A percentile compares a stretch with the other conserved stretches of the same genome.
Evolutionary conservation across 305 asterid genomes (phyloP).

Genomic region (Petunia hybrid): DNA sequence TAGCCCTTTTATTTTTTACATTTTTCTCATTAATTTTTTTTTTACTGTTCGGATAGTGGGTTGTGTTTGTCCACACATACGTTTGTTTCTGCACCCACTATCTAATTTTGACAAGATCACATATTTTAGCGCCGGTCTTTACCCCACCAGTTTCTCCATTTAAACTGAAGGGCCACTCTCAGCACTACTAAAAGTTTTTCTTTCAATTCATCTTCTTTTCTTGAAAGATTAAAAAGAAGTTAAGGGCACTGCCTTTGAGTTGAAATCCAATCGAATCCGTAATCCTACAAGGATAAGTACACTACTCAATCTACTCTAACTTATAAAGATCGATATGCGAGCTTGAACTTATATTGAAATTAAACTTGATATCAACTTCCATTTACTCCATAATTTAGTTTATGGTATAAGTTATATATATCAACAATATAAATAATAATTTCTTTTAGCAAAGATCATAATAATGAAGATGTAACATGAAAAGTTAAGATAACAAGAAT

Average conservation of each 20-base stretch:
- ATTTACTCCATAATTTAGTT: no score
- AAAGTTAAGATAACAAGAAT: no score
- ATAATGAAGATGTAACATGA: no score
- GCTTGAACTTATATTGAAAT: no score
- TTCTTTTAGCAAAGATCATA: no score
- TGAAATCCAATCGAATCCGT: neutral
- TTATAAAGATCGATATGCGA: no score
- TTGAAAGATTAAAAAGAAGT: neutral
- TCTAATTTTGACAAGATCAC: conserved; percentile 20
- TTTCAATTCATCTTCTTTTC: neutral
- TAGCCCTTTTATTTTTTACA: neutral
- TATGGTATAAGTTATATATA: no score
- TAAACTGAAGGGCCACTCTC: conserved; percentile 21
- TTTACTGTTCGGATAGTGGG: conserved; percentile 22
- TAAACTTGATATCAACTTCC: no score
- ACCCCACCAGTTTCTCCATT: conserved; percentile 19
- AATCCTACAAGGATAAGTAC: no score
- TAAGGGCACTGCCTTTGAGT: neutral
- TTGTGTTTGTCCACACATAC: conserved; percentile 12
- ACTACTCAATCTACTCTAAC: no score
- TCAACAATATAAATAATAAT: no score
- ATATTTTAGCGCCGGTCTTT: conserved; percentile 23
- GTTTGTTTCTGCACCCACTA: conserved; percentile 16
- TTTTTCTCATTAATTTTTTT: neutral
- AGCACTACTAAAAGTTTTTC: conserved; percentile 10